These are phyloP conservation scores for Rutstroemia sp. DNA, from an alignment of 2,329 filamentous ascomycete genomes.

Conservation along the genomic window DNA sequence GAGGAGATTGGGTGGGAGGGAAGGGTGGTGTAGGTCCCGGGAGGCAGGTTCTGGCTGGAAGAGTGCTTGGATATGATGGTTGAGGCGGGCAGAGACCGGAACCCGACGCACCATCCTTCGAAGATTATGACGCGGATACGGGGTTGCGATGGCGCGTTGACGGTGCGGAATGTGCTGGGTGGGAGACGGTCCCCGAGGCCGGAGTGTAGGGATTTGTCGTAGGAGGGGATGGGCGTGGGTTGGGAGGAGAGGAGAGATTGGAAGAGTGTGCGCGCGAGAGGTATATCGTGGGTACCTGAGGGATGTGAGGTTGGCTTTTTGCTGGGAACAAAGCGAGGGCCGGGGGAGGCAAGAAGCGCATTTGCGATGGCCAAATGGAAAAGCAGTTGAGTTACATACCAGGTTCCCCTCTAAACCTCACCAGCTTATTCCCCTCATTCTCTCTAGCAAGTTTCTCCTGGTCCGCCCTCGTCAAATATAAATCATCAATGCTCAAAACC, in stretches of 20 bases:
- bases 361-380: not conserved
- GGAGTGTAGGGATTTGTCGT: constrained; percentile 57
- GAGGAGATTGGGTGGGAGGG: constrained; percentile 47
- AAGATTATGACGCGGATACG: constrained; percentile 50
- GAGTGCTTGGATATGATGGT: constrained; percentile 39
- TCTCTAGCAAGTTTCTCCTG: constrained; percentile 45
- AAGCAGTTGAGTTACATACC: constrained; percentile 27
- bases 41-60: constrained; percentile 16
- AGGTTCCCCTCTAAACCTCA: constrained; percentile 61
- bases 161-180: constrained; percentile 40
- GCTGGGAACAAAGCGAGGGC: not conserved
- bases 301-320: not conserved
- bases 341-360: not conserved
- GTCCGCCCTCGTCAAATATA: constrained; percentile 56
- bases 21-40: not conserved
- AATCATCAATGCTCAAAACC: constrained; percentile 60
- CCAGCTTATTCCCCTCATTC: constrained; percentile 50
- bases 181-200: constrained; percentile 58
- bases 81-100: constrained; percentile 44
- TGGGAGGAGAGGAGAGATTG: constrained; percentile 38
- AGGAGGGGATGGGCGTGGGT: constrained; percentile 49
- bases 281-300: constrained; percentile 53
- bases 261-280: constrained; percentile 48
- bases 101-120: constrained; percentile 68
- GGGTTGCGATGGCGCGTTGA: constrained; percentile 29